These are phyloP conservation scores for Tolypocladium tundrense DNA, from an alignment of 2,329 filamentous ascomycete species.

Conservation along the genomic window DNA sequence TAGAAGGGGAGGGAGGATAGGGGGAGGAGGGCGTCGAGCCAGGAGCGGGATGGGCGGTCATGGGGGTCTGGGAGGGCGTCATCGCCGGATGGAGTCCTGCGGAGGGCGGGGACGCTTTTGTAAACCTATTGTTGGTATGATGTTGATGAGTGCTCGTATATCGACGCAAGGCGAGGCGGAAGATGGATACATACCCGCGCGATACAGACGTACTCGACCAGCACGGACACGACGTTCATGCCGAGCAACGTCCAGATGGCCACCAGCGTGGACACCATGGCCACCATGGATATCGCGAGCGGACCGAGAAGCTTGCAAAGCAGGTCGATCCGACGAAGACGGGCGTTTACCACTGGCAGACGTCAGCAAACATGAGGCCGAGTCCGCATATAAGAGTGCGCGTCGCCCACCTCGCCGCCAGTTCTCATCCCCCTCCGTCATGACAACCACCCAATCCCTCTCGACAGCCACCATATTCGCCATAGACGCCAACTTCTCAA, in stretches of 20 bases:
- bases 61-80: neutral
- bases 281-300: slow-evolving; percentile 42
- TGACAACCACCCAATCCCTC: slow-evolving; percentile 51
- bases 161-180: slow-evolving; percentile 14
- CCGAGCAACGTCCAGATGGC: slow-evolving; percentile 39
- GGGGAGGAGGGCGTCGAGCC: neutral
- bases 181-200: slow-evolving; percentile 15
- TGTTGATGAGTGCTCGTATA: neutral
- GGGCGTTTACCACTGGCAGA: slow-evolving; percentile 36
- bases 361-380: slow-evolving; percentile 4
- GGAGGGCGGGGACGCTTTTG: slow-evolving; percentile 1
- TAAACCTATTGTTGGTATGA: slow-evolving; percentile 4
- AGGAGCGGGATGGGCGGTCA: neutral
- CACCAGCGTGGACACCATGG: slow-evolving; percentile 32
- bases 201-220: slow-evolving; percentile 43
- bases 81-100: neutral
- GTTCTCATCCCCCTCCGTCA: slow-evolving; percentile 8
- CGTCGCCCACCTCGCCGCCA: slow-evolving; percentile 1
- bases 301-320: slow-evolving; percentile 49
- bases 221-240: slow-evolving; percentile 38
- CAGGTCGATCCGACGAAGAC: slow-evolving; percentile 54
- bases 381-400: too few relatives aligned
- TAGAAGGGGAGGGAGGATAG: slow-evolving; percentile 26
- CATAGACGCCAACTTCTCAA: slow-evolving; percentile 57
- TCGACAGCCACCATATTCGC: slow-evolving; percentile 61